A percentile compares a stretch with the other conserved stretches of the same genome.
phyloP scores from a whole-genome alignment of 352 stramenopile genomes.

The Paralagenidium karlingii region DNA sequence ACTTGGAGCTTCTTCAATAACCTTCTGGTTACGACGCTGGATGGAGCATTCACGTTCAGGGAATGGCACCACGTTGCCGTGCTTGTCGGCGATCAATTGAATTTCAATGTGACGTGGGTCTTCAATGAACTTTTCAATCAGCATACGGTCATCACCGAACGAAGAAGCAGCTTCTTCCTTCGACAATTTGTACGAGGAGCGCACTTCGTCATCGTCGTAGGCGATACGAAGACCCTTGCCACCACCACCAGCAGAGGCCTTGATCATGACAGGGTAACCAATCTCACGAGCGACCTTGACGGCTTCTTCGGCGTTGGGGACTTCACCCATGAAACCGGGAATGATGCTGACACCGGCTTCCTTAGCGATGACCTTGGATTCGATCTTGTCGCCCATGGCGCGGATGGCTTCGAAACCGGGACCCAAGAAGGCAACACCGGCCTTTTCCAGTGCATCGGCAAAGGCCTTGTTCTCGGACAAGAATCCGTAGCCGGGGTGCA shows the following conservation, averaged over 20 bases:
- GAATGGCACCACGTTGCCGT: conserved; percentile 88
- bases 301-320: conserved; percentile 65
- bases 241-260: conserved; percentile 90
- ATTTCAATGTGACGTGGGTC: conserved; percentile 98
- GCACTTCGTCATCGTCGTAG: conserved; percentile 82
- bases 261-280: conserved; percentile 97
- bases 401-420: conserved; percentile 78
- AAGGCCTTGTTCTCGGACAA: conserved; percentile 92
- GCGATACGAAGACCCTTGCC: conserved; percentile 96
- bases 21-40: conserved; percentile 96
- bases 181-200: conserved; percentile 71
- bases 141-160: conserved; percentile 94
- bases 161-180: conserved; percentile 81
- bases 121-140: conserved; percentile 96
- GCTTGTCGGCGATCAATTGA: conserved; percentile 88
- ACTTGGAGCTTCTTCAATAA: conserved; percentile 91
- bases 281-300: conserved; percentile 86
- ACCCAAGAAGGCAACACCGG: conserved; percentile 84
- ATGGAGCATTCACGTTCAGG: conserved; percentile 94
- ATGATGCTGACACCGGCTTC: conserved; percentile 89
- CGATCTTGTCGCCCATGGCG: conserved; percentile 94
- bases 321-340: conserved; percentile 86
- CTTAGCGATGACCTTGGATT: conserved; percentile 90
- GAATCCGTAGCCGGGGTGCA: conserved; percentile 94
- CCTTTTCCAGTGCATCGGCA: conserved; percentile 51